Evolutionary conservation across 2,329 filamentous ascomycete genomes (phyloP), one percentile per base, ranked within the genome.

Genomic region (Claviceps capensis): DNA sequence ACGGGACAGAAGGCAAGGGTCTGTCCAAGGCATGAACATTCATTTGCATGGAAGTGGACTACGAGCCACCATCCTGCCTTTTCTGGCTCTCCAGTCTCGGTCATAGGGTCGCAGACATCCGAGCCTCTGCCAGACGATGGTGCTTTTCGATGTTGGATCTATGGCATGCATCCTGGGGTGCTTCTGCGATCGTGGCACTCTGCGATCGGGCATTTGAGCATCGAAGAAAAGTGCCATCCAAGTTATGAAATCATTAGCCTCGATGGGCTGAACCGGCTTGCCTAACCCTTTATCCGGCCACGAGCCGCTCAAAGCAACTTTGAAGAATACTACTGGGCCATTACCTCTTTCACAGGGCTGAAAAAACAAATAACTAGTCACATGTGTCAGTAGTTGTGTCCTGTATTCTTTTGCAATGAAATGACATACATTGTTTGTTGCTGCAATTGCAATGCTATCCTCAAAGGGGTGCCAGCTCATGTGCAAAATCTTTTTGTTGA

Each of bases 391-490:
- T 41, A 2, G 4, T 16, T 45, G 41, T 23, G 5, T 37, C 47
- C 38, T 30, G 5, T 23, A 16, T 26, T 16, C 4, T 5, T 13
- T 17, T 23, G 4, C n/a, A 41, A 22, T 11, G 14, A 19, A 9
- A 47, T 38, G 34, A 49, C 91, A 85, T 73, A 97, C 93, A 72
- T 98, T 98, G 77, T 98, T 98, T 58, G 93, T 98, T 55, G 93
- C 93, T 61, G 93, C 93, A 75, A 98, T 98, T 53, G 93, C 93
- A 72, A 98, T 98, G 73, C 91, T 97, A 73, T 98, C 91, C 72
- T 98, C 93, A 63, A 94, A 96, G 48, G 93, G 93, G 82, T 98
- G 93, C 93, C 93, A 98, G 73, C 91, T 97, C 93, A 98, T 98
- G 69, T 98, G 93, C 66, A 98, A 69, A 63, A 98, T 98, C 81